Base-by-base conservation (phyloP, 208 protist species). In the Leishmania martiniquensis region DNA sequence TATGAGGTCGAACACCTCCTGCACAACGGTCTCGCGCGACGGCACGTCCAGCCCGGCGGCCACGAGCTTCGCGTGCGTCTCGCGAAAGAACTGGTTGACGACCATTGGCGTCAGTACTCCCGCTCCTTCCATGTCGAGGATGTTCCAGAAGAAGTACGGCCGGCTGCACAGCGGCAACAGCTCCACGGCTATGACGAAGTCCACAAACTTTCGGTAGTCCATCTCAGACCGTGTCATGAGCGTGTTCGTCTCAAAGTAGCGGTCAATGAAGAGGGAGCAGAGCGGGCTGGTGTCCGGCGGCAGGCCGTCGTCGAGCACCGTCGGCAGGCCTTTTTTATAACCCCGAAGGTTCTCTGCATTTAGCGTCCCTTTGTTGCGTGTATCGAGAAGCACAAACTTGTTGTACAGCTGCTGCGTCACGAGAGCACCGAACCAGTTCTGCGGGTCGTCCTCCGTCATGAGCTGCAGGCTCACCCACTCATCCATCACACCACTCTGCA, bases 161-260 rank as follows among this genome's bases (percentile, higher is more conserved):
- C 91, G 81, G 52, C 89, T 87, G 80, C 90, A 95, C 67, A 91
- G 85, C 47, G 91, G 93, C 57, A 97, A 87, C 80, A 97, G 87
- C 65, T 97, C 91, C 34, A 94, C 87, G 20, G 95, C 94, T 25
- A 98, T 87, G 0, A 98, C 91, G 81, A 98, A 98, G 85, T 98
- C 94, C 2, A 98, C 92, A 86, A 97, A 98, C 57, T 94, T 95
- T 32, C 96, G 92, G 82, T 95, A 98, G 85, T 98, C 96, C 80
- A 98, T 85, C 78, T 98, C 93, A 29, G 87, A 87, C 29, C 87
- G 87, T 29, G 92, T 86, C 84, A 95, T 96, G 81, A 95, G 93
- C 17, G 92, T 89, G 80, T 91, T 95, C 32, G 93, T 97, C 63
- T 98, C 93, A 69, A 98, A 98, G 80, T 95, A 94, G 52, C 95